phyloP scores from a whole-genome alignment of 306 rosid species.

The Sechiopsis laciniata region DNA sequence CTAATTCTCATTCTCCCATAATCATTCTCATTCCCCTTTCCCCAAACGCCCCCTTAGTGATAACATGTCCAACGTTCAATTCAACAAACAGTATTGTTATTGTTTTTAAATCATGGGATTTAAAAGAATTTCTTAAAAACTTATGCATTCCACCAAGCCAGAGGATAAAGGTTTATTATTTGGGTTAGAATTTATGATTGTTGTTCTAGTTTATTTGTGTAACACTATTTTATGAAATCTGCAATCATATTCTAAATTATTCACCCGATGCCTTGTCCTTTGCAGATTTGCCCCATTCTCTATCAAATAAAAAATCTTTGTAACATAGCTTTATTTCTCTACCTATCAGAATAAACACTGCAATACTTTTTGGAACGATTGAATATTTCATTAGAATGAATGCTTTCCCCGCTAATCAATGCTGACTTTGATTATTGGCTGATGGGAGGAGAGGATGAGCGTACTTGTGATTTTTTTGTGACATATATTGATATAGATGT shows the following conservation, averaged over 20 bases:
- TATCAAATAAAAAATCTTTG: neutral
- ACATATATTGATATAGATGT: neutral
- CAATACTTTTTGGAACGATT: neutral
- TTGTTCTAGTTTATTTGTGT: neutral
- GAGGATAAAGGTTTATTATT: neutral
- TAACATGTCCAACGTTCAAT: neutral
- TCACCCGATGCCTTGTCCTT: neutral
- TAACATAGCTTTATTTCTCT: conserved; percentile 4
- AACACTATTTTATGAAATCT: neutral
- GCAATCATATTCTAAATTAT: neutral
- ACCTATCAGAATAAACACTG: neutral
- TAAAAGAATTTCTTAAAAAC: neutral
- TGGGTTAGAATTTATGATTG: neutral
- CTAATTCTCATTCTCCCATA: no score
- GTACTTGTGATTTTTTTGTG: neutral
- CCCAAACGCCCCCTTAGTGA: neutral
- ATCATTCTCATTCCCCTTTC: no score
- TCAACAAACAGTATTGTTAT: neutral
- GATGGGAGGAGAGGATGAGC: neutral
- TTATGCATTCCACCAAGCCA: neutral
- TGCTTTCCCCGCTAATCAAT: neutral
- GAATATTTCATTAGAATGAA: neutral
- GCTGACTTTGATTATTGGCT: neutral
- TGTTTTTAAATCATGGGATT: neutral
- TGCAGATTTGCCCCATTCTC: neutral